Conservation (phyloP, 2,329 filamentous ascomycete genomes). For the Xylariaceae sp. region DNA sequence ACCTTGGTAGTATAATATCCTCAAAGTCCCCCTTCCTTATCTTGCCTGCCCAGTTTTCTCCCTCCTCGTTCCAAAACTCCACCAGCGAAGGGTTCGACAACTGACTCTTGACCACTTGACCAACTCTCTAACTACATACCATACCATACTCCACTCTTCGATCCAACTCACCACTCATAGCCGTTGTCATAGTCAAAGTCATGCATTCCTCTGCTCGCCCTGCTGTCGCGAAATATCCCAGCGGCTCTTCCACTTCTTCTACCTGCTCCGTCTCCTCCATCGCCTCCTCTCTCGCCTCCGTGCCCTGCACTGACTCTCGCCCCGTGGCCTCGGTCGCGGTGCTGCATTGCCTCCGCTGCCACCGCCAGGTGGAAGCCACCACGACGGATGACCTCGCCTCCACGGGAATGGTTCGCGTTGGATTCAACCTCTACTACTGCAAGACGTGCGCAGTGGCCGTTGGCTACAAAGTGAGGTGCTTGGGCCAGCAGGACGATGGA, state of each 20-base stretch:
- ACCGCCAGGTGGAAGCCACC: constrained; percentile 57
- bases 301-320: constrained; percentile 46
- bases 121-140: neutral
- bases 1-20: neutral
- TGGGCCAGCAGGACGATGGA: neutral
- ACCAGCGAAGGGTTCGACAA: too few relatives aligned
- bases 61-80: neutral
- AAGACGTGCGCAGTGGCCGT: constrained; percentile 58
- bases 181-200: neutral
- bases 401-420: constrained; percentile 60
- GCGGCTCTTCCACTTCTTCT: constrained; percentile 36
- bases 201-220: constrained; percentile 34
- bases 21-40: neutral
- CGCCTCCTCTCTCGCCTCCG: constrained; percentile 40
- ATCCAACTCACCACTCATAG: neutral
- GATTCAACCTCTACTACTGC: constrained; percentile 63
- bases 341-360: constrained; percentile 48
- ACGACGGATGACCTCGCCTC: constrained; percentile 54
- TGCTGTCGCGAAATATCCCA: constrained; percentile 35
- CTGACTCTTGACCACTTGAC: too few relatives aligned
- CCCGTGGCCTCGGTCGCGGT: constrained; percentile 51
- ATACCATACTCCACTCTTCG: neutral
- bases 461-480: constrained; percentile 51
- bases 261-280: constrained; percentile 39
- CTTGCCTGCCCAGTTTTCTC: neutral